Percentiles rank a stretch among this genome's conserved stretches.
phyloP scores from a whole-genome alignment of 2,329 filamentous ascomycete species.

The Exophiala phaeomuriformis region DNA sequence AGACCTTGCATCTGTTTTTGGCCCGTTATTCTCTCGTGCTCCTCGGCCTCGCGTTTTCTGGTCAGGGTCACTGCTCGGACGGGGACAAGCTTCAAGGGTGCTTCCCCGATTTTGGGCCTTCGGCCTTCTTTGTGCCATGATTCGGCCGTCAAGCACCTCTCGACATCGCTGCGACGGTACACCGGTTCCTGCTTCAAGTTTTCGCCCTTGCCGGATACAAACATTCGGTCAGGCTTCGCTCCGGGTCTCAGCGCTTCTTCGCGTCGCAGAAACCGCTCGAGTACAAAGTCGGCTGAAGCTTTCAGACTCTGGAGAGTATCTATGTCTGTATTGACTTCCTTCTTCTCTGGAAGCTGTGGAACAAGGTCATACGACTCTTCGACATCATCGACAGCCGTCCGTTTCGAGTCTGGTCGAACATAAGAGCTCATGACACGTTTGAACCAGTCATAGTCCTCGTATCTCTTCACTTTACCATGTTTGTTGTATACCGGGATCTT shows the following conservation, averaged over 20 bases:
- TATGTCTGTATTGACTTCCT: slow-evolving; percentile 63
- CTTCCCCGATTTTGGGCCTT: slow-evolving; percentile 60
- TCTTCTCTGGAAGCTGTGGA: slow-evolving; percentile 64
- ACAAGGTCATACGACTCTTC: slow-evolving; percentile 74
- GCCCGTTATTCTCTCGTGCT: slow-evolving; percentile 70
- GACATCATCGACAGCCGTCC: slow-evolving; percentile 65
- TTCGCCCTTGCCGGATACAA: slow-evolving; percentile 66
- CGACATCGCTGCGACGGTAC: slow-evolving; percentile 69
- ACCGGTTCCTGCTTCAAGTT: slow-evolving; percentile 71
- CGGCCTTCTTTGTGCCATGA: slow-evolving; percentile 98
- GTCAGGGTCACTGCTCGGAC: slow-evolving; percentile 86
- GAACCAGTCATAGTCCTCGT: slow-evolving; percentile 85
- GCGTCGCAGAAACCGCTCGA: slow-evolving; percentile 78
- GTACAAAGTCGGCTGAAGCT: slow-evolving; percentile 71
- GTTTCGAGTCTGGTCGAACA: slow-evolving; percentile 43
- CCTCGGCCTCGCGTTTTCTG: slow-evolving; percentile 79
- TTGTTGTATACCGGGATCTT: slow-evolving; percentile 74
- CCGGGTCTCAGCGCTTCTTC: slow-evolving; percentile 76
- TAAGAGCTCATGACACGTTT: slow-evolving; percentile 71
- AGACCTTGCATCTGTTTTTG: slow-evolving; percentile 80
- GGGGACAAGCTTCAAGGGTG: slow-evolving; percentile 77
- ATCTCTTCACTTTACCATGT: slow-evolving; percentile 66
- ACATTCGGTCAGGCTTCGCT: slow-evolving; percentile 64
- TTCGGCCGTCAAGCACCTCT: slow-evolving; percentile 81
- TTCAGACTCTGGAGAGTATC: slow-evolving; percentile 87